Evolutionary conservation across 106 monocot genomes (phyloP).

Genomic region (Phalaenopsis equestris): DNA sequence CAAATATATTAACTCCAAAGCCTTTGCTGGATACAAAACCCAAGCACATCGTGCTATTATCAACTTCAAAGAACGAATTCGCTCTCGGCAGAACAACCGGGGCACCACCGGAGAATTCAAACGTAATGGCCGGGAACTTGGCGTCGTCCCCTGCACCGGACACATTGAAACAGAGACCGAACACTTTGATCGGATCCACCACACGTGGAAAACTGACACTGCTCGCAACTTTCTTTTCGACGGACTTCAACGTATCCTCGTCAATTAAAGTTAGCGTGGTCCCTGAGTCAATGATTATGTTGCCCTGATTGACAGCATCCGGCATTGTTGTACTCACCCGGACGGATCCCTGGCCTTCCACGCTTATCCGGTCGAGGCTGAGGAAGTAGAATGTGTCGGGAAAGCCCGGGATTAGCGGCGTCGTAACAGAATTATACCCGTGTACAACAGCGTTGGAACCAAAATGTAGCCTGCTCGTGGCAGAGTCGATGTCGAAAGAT

Average conservation of each 20-base stretch:
- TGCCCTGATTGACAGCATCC: not conserved
- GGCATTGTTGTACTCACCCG: no score
- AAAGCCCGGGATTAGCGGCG: constrained; percentile 1
- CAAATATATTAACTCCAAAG: constrained; percentile 6
- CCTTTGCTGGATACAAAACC: not conserved
- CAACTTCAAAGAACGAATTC: constrained; percentile 12
- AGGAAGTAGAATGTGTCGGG: constrained; percentile 19
- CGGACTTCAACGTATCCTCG: not conserved
- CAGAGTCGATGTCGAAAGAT: not conserved
- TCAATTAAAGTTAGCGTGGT: constrained; percentile 24
- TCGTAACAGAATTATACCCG: not conserved
- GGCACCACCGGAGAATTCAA: constrained; percentile 15
- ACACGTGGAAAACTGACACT: constrained; percentile 6
- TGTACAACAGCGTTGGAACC: constrained; percentile 8
- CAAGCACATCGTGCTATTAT: constrained; percentile 15
- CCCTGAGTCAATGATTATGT: constrained; percentile 39
- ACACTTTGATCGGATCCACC: not conserved
- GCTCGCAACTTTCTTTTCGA: constrained; percentile 5
- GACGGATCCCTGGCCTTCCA: constrained; percentile 6
- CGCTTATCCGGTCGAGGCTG: not conserved
- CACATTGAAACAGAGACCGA: constrained; percentile 21
- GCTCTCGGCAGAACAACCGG: constrained; percentile 3
- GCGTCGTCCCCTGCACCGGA: not conserved
- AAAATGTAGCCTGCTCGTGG: constrained; percentile 21
- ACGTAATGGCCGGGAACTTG: constrained; percentile 25